A percentile compares a stretch with the other conserved stretches of the same genome.
Evolutionary conservation across 2,329 filamentous ascomycete species (phyloP).

Genomic region (Tolypocladium amazonense): DNA sequence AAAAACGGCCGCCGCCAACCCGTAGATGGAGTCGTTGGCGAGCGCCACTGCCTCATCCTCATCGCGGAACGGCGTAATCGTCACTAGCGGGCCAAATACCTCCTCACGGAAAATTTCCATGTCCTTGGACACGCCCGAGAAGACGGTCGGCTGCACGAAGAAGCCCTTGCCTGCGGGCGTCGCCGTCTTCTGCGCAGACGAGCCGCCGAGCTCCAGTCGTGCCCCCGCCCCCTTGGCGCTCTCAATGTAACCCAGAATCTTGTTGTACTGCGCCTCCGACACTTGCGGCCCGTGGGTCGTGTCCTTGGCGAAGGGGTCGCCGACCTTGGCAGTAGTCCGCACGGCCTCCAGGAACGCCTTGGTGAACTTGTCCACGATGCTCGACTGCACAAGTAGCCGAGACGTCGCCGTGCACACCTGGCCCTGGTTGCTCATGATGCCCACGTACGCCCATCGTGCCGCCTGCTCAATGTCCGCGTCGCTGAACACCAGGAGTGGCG

Average conservation of each 20-base stretch:
- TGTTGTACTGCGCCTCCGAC: slow-evolving; percentile 59
- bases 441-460: slow-evolving; percentile 45
- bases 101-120: slow-evolving; percentile 37
- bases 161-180: slow-evolving; percentile 26
- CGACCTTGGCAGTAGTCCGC: slow-evolving; percentile 49
- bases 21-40: slow-evolving; percentile 46
- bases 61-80: slow-evolving; percentile 28
- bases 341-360: slow-evolving; percentile 49
- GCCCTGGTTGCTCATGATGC: slow-evolving; percentile 50
- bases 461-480: slow-evolving; percentile 58
- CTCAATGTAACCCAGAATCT: slow-evolving; percentile 60
- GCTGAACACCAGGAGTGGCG: slow-evolving; percentile 51
- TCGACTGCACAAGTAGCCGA: slow-evolving; percentile 52
- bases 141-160: slow-evolving; percentile 35
- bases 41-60: slow-evolving; percentile 30
- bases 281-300: slow-evolving; percentile 71
- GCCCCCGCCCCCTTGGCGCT: slow-evolving; percentile 61
- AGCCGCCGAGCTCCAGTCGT: slow-evolving; percentile 53
- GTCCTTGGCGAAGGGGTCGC: slow-evolving; percentile 57
- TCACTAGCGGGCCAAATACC: slow-evolving; percentile 34
- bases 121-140: slow-evolving; percentile 26
- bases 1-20: slow-evolving; percentile 51
- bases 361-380: slow-evolving; percentile 53
- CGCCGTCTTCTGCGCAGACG: slow-evolving; percentile 23
- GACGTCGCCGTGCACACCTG: slow-evolving; percentile 58